Evolutionary conservation across 345 rosid genomes (phyloP).

Genomic region (Rubroshorea leprosula): DNA sequence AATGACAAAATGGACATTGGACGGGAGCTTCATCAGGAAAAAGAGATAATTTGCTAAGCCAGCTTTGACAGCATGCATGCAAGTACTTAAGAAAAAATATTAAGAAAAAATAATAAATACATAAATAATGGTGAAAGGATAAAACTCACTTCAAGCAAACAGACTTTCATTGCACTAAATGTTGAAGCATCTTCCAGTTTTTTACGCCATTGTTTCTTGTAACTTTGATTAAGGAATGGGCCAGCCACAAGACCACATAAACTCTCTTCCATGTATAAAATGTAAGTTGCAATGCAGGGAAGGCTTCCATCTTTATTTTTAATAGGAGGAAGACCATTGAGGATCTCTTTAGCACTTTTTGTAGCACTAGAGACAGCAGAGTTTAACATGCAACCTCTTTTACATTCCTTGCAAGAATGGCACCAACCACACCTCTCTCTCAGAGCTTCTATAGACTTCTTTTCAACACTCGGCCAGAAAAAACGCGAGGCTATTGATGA

Average conservation of each 20-base stretch:
- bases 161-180: constrained; percentile 40
- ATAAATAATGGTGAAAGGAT: neutral
- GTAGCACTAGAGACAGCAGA: constrained; percentile 66
- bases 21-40: neutral
- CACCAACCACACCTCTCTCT: constrained; percentile 99
- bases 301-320: constrained; percentile 58
- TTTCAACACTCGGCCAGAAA: constrained; percentile 94
- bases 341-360: constrained; percentile 58
- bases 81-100: constrained; percentile 6
- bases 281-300: constrained; percentile 53
- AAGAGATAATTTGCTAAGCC: neutral
- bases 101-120: neutral
- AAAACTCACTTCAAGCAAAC: constrained; percentile 70
- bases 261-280: constrained; percentile 67
- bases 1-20: neutral
- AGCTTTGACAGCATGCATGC: neutral
- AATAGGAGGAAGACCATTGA: constrained; percentile 43
- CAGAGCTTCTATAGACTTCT: constrained; percentile 69
- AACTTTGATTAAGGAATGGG: constrained; percentile 47
- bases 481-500: constrained; percentile 62
- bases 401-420: constrained; percentile 73
- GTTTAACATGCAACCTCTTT: constrained; percentile 85
- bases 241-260: constrained; percentile 73
- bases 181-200: constrained; percentile 61
- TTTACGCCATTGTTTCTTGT: constrained; percentile 63